Evolutionary conservation across 805 yeast genomes (phyloP), one percentile per base, ranked within the genome.

Genomic region (Candida methanosorbosa): DNA sequence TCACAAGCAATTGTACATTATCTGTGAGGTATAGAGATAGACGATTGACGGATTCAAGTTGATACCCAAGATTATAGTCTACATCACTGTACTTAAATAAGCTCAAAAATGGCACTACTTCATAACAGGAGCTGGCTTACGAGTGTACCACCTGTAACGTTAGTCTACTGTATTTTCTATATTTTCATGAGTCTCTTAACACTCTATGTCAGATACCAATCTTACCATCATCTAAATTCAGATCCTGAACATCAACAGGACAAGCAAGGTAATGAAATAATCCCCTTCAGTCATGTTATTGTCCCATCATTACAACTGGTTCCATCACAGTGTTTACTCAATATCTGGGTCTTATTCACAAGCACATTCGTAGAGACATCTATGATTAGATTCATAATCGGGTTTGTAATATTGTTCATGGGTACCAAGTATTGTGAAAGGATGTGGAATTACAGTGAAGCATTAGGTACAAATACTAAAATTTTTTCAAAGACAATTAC

Each of bases 351-450:
- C 1, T 45, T 80, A 2, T 50, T 72, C 20, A 66, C 79, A 3
- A 68, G 84, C 1, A 70, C 80, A n/a, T 77, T 79, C 50, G 72
- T 80, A 3, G 87, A 81, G 48, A 65, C 68, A 5, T 57, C 72
- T 7, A 32, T 72, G 3, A 48, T 72, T 43, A 62, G 69, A 27
- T 70, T 70, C 39, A 4, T 69, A 13, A 35, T 69, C 4, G 64
- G 74, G 0, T 40, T 54, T 3, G 35, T 50, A 2, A 47, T 68
- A 3, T 48, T 72, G 23, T 62, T 49, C 33, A 50, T 59, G 22
- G 63, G 73, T 13, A 49, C 67, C 27, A 64, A 60, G 27, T 73
- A 70, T 43, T 59, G 71, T 22, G 76, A 72, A 42, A 60, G 58
- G 37, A 70, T 68, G 39, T 74, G 79, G 79, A 56, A 52, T 33